These are phyloP conservation scores for Verticillium alfalfae DNA, from an alignment of 2,329 filamentous ascomycete genomes.

Conservation along the genomic window DNA sequence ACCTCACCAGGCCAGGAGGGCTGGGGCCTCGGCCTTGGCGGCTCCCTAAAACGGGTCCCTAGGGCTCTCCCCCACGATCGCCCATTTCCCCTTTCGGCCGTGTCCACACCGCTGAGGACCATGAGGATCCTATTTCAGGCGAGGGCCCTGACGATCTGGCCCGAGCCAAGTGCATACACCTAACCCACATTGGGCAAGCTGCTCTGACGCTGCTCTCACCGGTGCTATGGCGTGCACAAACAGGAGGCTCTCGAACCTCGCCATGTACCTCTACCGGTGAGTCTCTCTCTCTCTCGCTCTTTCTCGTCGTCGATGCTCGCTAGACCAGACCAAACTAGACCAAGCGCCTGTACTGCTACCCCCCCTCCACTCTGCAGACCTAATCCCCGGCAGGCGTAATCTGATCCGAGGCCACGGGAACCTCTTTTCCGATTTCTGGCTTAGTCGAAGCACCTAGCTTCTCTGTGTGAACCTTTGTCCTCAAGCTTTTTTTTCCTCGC, in stretches of 20 bases:
- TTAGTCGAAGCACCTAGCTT: neutral
- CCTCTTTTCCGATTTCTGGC: neutral
- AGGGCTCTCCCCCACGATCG: neutral
- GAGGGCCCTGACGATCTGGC: neutral
- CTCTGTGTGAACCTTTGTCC: neutral
- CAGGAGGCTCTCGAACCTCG: neutral
- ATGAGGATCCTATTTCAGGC: neutral
- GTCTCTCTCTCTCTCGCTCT: neutral
- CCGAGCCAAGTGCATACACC: no score
- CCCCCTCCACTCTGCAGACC: neutral
- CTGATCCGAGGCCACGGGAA: neutral
- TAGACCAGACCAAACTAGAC: neutral
- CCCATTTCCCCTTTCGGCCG: neutral
- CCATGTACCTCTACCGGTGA: neutral
- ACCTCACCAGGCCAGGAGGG: no score
- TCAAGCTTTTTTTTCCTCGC: no score
- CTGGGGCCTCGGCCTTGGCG: no score
- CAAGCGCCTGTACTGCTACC: neutral
- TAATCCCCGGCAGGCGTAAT: neutral
- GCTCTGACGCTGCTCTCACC: no score
- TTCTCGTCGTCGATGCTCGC: no score
- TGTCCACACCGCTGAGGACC: neutral
- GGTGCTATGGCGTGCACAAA: no score
- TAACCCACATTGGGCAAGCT: no score
- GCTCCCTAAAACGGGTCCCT: neutral